Conservation (phyloP, 805 yeast genomes). For the Ogataea philodendri region DNA sequence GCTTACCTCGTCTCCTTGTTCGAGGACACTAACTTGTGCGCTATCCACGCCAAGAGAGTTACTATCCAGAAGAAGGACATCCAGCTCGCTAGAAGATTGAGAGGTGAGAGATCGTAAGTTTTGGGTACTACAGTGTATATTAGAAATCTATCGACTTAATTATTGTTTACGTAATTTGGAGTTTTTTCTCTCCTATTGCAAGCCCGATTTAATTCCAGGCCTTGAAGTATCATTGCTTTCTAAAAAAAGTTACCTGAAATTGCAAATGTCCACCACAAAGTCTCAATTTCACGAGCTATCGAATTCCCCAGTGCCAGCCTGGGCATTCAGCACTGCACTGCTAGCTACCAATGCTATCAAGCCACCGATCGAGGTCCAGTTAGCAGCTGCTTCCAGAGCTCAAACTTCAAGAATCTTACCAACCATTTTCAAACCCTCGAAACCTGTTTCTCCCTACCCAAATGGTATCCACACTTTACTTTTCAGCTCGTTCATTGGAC, state of each 20-base stretch:
- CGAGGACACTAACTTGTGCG: slow-evolving; percentile 98
- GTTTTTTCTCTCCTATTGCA: slow-evolving; percentile 1
- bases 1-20: slow-evolving; percentile 94
- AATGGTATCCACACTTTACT: slow-evolving; percentile 33
- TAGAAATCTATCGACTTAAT: slow-evolving; percentile 23
- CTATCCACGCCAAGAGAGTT: slow-evolving; percentile 98
- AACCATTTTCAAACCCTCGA: slow-evolving; percentile 14
- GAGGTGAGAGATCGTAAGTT: slow-evolving; percentile 87
- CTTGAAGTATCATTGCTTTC: slow-evolving; percentile 8
- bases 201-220: too few relatives aligned
- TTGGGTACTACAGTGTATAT: slow-evolving; percentile 23
- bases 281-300: slow-evolving; percentile 16
- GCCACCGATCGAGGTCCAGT: slow-evolving; percentile 21
- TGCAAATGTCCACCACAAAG: slow-evolving; percentile 5
- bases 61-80: slow-evolving; percentile 98
- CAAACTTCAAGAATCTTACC: slow-evolving; percentile 13
- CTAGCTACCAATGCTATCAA: slow-evolving; percentile 26
- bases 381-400: slow-evolving; percentile 17
- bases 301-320: slow-evolving; percentile 48
- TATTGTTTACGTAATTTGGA: slow-evolving; percentile 12
- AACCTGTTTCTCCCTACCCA: slow-evolving; percentile 29
- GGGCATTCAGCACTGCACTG: slow-evolving; percentile 38
- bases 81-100: slow-evolving; percentile 95
- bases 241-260: neutral
- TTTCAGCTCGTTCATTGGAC: slow-evolving; percentile 60